These are phyloP conservation scores for Trametes versicolor DNA, from an alignment of 1,284 basidiomycete genomes.

Conservation along the genomic window DNA sequence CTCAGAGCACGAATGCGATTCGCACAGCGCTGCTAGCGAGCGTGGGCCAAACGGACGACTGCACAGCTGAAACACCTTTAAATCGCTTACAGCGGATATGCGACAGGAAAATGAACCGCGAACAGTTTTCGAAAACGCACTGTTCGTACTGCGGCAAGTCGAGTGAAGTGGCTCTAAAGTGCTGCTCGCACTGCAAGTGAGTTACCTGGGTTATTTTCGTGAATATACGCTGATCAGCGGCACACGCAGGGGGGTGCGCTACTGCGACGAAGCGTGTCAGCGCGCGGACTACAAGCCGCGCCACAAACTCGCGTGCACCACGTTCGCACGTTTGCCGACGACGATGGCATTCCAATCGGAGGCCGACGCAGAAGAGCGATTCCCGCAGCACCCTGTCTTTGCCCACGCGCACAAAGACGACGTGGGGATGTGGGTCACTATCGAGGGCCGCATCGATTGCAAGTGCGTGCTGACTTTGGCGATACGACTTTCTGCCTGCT, in stretches of 20 bases:
- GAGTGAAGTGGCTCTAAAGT: conserved; percentile 17
- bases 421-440: conserved; percentile 29
- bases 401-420: conserved; percentile 23
- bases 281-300: conserved; percentile 26
- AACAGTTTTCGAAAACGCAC: not conserved
- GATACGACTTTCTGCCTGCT: not conserved
- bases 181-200: conserved; percentile 32
- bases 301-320: conserved; percentile 28
- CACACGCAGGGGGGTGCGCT: conserved; percentile 18
- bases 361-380: conserved; percentile 13
- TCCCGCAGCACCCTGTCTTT: conserved; percentile 21
- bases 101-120: no score
- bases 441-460: conserved; percentile 22
- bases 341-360: conserved; percentile 21
- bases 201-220: not conserved
- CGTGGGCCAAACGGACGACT: no score
- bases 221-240: not conserved
- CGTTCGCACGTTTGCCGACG: conserved; percentile 21
- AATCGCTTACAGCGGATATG: no score
- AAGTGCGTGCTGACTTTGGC: conserved; percentile 14
- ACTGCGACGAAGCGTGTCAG: conserved; percentile 29
- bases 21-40: no score
- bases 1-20: no score
- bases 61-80: no score
- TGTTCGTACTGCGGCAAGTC: conserved; percentile 24